These are phyloP conservation scores for Microstegium vimineum DNA, from an alignment of 176 grass and related monocot genomes.

Conservation along the genomic window DNA sequence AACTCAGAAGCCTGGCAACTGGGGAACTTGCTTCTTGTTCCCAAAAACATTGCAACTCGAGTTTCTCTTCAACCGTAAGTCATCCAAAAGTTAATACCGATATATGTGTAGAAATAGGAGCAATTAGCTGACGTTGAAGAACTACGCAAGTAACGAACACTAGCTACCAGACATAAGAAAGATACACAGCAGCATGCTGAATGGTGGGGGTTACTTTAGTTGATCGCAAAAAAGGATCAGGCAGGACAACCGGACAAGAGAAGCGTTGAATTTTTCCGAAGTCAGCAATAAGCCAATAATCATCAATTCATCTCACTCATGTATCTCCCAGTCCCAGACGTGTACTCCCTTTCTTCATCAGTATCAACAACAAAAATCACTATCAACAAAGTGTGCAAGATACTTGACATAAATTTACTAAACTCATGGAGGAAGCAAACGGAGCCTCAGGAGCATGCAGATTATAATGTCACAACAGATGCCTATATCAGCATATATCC, in stretches of 20 bases:
- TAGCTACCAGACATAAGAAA: not conserved
- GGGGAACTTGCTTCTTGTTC: not conserved
- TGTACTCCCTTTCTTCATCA: not conserved
- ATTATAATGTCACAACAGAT: no score
- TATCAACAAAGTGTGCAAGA: not conserved
- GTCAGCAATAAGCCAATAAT: not conserved
- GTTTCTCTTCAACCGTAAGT: not conserved
- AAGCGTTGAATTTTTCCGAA: not conserved
- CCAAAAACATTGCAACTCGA: not conserved
- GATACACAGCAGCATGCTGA: not conserved
- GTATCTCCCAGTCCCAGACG: not conserved
- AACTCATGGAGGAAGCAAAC: not conserved
- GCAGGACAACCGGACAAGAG: not conserved
- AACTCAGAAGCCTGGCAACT: not conserved
- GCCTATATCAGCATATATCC: not conserved
- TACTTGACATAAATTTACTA: not conserved
- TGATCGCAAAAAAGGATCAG: not conserved
- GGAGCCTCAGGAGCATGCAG: no score
- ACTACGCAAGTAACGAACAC: not conserved
- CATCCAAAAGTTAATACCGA: not conserved
- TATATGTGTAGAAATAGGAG: not conserved
- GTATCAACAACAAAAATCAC: not conserved
- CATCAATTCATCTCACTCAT: not conserved
- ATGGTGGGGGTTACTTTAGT: not conserved
- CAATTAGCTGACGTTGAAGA: not conserved